Evolutionary conservation across 352 stramenopile species (phyloP).

Genomic region (Pythium diclinum): DNA sequence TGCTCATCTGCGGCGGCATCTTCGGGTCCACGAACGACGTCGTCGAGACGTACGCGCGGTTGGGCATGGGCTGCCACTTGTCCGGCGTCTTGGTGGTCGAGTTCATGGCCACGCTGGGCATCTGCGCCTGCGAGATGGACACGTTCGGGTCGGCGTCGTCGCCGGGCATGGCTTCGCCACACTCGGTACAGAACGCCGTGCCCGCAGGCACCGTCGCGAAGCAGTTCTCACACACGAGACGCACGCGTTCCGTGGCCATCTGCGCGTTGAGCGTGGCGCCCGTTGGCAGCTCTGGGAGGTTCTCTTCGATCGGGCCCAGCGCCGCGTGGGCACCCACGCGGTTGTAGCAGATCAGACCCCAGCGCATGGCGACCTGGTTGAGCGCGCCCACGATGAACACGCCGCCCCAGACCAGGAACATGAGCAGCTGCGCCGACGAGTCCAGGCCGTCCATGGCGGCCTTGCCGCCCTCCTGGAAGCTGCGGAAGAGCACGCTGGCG

Average conservation of each 20-base stretch:
- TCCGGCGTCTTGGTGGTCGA: slow-evolving; percentile 70
- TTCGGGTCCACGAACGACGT: slow-evolving; percentile 89
- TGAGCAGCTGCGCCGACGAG: slow-evolving; percentile 50
- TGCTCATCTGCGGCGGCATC: slow-evolving; percentile 56
- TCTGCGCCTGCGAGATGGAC: slow-evolving; percentile 85
- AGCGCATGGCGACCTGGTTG: slow-evolving; percentile 85
- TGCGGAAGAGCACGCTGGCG: slow-evolving; percentile 56
- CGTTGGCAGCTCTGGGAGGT: slow-evolving; percentile 67
- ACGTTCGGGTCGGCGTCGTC: slow-evolving; percentile 75
- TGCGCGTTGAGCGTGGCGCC: slow-evolving; percentile 65
- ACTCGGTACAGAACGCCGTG: slow-evolving; percentile 88
- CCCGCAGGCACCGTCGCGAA: slow-evolving; percentile 80
- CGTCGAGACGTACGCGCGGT: slow-evolving; percentile 83
- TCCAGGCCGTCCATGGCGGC: slow-evolving; percentile 52
- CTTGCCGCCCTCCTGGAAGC: slow-evolving; percentile 61
- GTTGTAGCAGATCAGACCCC: slow-evolving; percentile 89
- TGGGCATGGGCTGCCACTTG: slow-evolving; percentile 79
- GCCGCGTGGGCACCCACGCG: slow-evolving; percentile 71
- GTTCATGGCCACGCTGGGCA: slow-evolving; percentile 83
- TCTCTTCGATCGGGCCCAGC: slow-evolving; percentile 65
- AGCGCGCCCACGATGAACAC: slow-evolving; percentile 55
- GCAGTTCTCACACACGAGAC: slow-evolving; percentile 87
- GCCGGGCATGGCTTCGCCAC: slow-evolving; percentile 79
- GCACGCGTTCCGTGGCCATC: slow-evolving; percentile 53
- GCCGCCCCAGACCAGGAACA: slow-evolving; percentile 80